A percentile compares a stretch with the other conserved stretches of the same genome.
Evolutionary conservation across 2,329 filamentous ascomycete genomes (phyloP).

Genomic region (Trichoderma hamatum): DNA sequence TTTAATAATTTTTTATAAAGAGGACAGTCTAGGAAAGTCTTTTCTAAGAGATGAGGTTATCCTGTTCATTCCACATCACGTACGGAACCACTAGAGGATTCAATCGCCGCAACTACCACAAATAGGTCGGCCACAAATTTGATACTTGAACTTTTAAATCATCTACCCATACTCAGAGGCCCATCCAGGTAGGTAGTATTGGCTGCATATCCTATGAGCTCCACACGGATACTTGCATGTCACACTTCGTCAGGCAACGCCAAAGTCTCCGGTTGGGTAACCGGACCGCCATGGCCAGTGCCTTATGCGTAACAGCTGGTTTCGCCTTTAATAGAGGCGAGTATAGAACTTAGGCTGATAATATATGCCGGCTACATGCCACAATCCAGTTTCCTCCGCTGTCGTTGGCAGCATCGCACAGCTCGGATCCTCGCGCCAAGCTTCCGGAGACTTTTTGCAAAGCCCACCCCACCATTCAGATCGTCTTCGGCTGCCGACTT

Average conservation of each 20-base stretch:
- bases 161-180: too few species aligned
- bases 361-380: neutral
- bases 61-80: too few species aligned
- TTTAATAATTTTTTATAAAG: too few species aligned
- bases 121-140: too few species aligned
- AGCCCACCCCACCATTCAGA: neutral
- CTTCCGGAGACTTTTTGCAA: conserved; percentile 18
- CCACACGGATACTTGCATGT: neutral
- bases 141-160: too few species aligned
- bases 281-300: neutral
- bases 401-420: neutral
- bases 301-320: neutral
- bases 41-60: too few species aligned
- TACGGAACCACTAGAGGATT: too few species aligned
- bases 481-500: neutral
- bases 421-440: neutral
- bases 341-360: too few species aligned
- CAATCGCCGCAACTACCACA: conserved; percentile 24
- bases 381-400: neutral
- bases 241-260: neutral
- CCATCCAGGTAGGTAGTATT: too few species aligned
- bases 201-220: too few species aligned
- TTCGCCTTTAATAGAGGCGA: neutral
- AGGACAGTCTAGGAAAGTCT: too few species aligned
- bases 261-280: neutral